phyloP scores from a whole-genome alignment of 257 asterid genomes.

The Penstemon barbatus region DNA sequence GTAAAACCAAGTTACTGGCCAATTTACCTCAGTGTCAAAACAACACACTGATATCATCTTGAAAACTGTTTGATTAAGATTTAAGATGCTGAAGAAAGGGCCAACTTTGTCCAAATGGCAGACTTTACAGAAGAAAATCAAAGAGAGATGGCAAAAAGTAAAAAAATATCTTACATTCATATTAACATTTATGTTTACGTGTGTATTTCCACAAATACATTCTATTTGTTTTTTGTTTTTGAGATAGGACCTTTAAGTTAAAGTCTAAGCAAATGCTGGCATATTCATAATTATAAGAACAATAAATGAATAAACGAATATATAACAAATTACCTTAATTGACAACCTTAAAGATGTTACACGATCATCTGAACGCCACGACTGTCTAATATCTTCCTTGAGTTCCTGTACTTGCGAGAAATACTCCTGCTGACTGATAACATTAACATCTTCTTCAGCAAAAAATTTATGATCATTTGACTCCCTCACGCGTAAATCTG shows the following conservation, averaged over 20 bases:
- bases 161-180: neutral
- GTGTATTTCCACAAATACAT: neutral
- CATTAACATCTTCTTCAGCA: conserved; percentile 55
- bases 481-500: conserved; percentile 55
- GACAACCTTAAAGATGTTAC: conserved; percentile 79
- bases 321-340: conserved; percentile 59
- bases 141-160: neutral
- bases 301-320: neutral
- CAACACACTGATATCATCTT: conserved; percentile 17
- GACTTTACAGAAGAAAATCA: conserved; percentile 7
- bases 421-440: conserved; percentile 68
- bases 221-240: neutral
- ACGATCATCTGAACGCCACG: conserved; percentile 77
- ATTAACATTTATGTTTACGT: neutral
- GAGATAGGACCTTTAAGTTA: neutral
- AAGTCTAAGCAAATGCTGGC: conserved; percentile 6
- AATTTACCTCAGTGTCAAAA: neutral
- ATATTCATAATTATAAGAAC: conserved; percentile 7
- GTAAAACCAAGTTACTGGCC: conserved; percentile 7
- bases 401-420: conserved; percentile 64
- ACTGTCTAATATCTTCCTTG: conserved; percentile 60
- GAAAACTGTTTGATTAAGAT: conserved; percentile 17
- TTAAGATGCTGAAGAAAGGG: conserved; percentile 4
- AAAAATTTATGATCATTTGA: conserved; percentile 51
- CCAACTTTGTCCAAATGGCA: conserved; percentile 19